Conservation (phyloP, 768 basidiomycete species). For the Pholiota conissans region DNA sequence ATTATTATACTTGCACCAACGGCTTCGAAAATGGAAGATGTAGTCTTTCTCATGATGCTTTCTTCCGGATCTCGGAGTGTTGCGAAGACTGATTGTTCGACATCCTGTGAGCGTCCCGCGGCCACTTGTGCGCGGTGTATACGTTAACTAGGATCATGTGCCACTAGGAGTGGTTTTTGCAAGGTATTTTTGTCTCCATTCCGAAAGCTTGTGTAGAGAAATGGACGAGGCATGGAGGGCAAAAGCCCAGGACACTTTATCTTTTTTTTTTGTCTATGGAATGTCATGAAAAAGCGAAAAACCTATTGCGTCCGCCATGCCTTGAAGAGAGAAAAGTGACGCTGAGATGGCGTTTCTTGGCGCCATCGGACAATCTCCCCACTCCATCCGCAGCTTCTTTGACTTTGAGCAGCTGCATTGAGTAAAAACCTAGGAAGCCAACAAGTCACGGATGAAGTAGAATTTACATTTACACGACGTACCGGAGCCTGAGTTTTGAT, state of each 20-base stretch:
- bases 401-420: background rate
- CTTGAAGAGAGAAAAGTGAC: background rate
- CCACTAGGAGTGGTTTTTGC: background rate
- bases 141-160: background rate
- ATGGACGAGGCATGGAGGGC: background rate
- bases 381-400: slow-evolving; percentile 1
- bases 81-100: background rate
- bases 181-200: background rate
- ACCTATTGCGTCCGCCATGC: background rate
- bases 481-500: background rate
- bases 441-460: background rate
- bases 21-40: background rate
- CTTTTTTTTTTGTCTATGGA: background rate
- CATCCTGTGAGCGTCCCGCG: background rate
- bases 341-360: slow-evolving; percentile 6
- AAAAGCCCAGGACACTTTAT: background rate
- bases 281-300: background rate
- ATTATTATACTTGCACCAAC: background rate
- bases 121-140: background rate
- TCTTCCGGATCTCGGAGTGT: background rate
- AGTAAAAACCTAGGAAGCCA: background rate
- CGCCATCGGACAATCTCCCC: slow-evolving; percentile 3
- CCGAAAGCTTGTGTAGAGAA: background rate
- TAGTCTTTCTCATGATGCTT: background rate
- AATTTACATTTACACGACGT: background rate